Evolutionary conservation across 2,329 filamentous ascomycete genomes (phyloP).

Genomic region (Penicillium crustosum): DNA sequence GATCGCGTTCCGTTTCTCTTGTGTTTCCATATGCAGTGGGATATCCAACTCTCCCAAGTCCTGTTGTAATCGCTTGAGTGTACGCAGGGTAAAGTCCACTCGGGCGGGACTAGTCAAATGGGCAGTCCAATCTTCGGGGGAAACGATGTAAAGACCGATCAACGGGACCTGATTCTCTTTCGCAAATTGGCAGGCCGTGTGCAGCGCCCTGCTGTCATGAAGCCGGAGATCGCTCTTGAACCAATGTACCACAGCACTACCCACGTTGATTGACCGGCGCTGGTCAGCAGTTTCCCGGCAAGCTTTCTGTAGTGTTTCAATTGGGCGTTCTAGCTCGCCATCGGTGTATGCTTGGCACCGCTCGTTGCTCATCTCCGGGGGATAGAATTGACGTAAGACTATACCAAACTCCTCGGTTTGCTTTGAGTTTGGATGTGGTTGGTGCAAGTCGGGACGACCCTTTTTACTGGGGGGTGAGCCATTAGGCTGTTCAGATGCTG

Average conservation of each 20-base stretch:
- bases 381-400: constrained; percentile 74
- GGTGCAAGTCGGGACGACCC: constrained; percentile 15
- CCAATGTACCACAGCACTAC: constrained; percentile 77
- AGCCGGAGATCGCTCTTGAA: constrained; percentile 80
- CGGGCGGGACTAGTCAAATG: constrained; percentile 71
- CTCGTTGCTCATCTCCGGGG: constrained; percentile 78
- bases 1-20: constrained; percentile 64
- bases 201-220: constrained; percentile 70
- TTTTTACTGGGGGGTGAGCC: constrained; percentile 21
- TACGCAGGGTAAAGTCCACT: constrained; percentile 79
- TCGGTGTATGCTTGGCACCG: constrained; percentile 72
- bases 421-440: constrained; percentile 38
- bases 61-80: constrained; percentile 61
- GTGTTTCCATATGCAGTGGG: constrained; percentile 72
- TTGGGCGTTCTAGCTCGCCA: constrained; percentile 69
- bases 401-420: constrained; percentile 57
- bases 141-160: constrained; percentile 75
- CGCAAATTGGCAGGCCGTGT: constrained; percentile 65
- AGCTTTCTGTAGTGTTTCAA: constrained; percentile 64
- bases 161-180: constrained; percentile 68
- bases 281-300: constrained; percentile 59
- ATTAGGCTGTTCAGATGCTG: constrained; percentile 6
- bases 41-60: constrained; percentile 72
- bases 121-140: constrained; percentile 80
- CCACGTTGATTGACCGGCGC: constrained; percentile 55